Evolutionary conservation across 1,139 yeast genomes (phyloP), one percentile per base, ranked within the genome.

Genomic region (Suhomyces kunorum): DNA sequence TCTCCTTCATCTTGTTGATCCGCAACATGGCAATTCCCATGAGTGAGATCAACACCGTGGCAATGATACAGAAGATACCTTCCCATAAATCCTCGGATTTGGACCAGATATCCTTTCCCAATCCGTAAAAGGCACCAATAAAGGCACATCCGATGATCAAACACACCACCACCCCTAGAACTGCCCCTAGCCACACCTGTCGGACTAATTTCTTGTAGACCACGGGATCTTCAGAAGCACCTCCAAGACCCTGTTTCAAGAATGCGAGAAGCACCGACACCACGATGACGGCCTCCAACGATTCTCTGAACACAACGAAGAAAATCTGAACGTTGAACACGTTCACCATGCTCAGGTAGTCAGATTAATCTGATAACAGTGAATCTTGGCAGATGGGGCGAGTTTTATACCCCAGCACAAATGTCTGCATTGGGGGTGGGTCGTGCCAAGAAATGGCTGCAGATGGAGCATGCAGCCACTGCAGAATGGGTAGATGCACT

Each of bases 191-290:
- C 59, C 61, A 59, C 20, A 59, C 61, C 39, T 58, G 64, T 35
- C 44, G 34, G 26, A 74, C 68, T 50, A 90, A 71, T 42, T 74
- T 76, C 46, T 77, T 81, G 61, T 87, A 85, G 7, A 81, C 63
- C 25, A 46, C 53, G 6, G 70, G 74, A 54, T 80, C 83, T 23
- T 72, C 68, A 13, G 62, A 59, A 11, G 72, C 61, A 18, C 68
- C 68, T 38, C 87, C 88, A 48, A 86, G 74, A 58, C 89, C 86
- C 67, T 89, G 96, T 61, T 87, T 88, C 45, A 90, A 78, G 65
- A 90, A 90, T 18, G 97, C 92, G 44, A 90, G 74, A 45, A 90
- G 74, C 38, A 90, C 96, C 3, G 98, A 87, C 43, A 90, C 85
- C 47, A 90, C 89, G 45, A 90, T 80, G 36, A 89, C 78, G 36